Base-by-base conservation (phyloP, 1,284 basidiomycete species). In the Porogramme epimiltina region DNA sequence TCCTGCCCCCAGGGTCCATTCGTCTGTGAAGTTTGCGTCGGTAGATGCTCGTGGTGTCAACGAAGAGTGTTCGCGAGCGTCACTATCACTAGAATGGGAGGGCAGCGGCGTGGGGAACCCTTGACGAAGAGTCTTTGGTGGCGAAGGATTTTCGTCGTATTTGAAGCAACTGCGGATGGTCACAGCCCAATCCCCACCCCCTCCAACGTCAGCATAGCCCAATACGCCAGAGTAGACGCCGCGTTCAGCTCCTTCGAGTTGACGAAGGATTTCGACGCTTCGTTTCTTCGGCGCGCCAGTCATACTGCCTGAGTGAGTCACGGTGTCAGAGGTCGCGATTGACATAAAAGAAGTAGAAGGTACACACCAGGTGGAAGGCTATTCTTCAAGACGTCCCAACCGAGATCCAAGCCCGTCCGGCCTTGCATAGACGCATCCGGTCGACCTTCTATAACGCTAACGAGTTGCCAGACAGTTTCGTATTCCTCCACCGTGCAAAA, bases 261-360 rank as follows among this genome's bases (percentile, higher is more conserved):
- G 77, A 61, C 94, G 91, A 1, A 99, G 78, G 26, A 98, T 87
- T 69, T 96, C 91, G 1, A 98, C 89, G 45, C 91, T 93, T 18
- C 95, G 87, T 58, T 95, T 87, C 73, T 98, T 98, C 0, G 95
- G 96, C 0, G 96, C 96, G 18, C 96, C 95, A 0, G 96, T 98
- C 95, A 99, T 99, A 59, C 93, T 95, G 1, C 94, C 93, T 88
- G 37, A 64, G 42, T 33, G 54, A 16, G 42, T 24, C 8, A 24
- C n/a, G 8, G 2, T n/a, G n/a, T n/a, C n/a, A 45, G 31, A 6
- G 11, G 6, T 31, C 6, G 28, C 28, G 9, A 24, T 15, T 4
- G 18, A n/a, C 18, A 15, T 2, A 18, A 23, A 36, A 4, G 42
- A 26, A 31, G 20, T 43, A 22, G 31, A 43, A n/a, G 16, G 33